Conservation (phyloP, 208 protist genomes). For the Lotmaria passim region DNA sequence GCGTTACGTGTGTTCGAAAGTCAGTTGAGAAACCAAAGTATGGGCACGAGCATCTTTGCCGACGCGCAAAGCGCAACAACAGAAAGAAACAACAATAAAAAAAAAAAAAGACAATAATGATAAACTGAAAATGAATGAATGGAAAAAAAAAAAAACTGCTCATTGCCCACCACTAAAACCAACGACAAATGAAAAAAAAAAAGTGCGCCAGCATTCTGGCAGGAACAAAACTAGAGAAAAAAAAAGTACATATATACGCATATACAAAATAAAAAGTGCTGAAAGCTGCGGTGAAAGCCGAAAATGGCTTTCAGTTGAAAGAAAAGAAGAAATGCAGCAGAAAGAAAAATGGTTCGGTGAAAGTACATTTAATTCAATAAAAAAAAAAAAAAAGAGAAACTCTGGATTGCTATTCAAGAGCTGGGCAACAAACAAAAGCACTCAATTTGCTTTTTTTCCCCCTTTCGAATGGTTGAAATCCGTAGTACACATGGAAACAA, state of each 20-base stretch:
- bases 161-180: neutral
- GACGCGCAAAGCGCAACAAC: too few species aligned
- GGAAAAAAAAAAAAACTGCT: neutral
- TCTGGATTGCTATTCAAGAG: neutral
- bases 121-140: neutral
- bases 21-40: too few species aligned
- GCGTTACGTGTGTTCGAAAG: too few species aligned
- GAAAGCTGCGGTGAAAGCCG: too few species aligned
- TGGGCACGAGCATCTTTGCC: too few species aligned
- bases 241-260: neutral
- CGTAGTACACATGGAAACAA: neutral
- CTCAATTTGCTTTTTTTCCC: neutral
- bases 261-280: neutral
- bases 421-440: neutral
- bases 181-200: neutral
- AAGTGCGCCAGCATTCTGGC: neutral
- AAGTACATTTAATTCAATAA: neutral
- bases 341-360: neutral
- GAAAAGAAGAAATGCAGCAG: neutral
- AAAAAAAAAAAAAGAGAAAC: slow-evolving; percentile 13
- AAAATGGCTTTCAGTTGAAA: neutral
- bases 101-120: slow-evolving; percentile 21
- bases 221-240: neutral
- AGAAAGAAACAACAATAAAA: slow-evolving; percentile 2
- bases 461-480: neutral